Base-by-base conservation (phyloP, 768 basidiomycete genomes). In the Mycena albidolilacea region DNA sequence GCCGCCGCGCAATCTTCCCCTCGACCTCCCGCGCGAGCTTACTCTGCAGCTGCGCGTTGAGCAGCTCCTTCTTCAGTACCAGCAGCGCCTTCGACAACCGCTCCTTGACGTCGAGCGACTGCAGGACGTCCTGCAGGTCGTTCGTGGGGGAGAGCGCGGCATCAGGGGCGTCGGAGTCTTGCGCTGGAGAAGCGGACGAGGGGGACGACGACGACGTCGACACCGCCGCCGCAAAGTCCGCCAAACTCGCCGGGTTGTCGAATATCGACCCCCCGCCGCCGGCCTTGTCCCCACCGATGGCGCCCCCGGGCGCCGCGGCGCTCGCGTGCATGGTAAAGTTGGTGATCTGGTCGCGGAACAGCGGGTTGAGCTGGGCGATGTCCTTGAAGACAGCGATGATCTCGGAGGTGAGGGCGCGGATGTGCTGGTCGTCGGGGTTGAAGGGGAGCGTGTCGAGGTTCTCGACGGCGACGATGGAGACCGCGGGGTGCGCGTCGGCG, bases 371-470 rank as follows among this genome's bases (percentile, higher is more conserved):
- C 81, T 97, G 95, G 0, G 97, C 97, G 71, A 99, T 98, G 79
- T 98, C 97, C 86, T 99, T 99, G 90, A 99, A 98, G 48, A 97
- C 96, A 57, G 94, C 93, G 75, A 99, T 94, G 71, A 99, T 96
- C 83, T 99, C 97, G 54, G 93, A 93, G 91, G 96, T 97, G 83
- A 98, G 95, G 5, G 97, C 97, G 37, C 96, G 94, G 77, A 97
- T 93, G 81, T 97, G 94, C 81, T 98, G 97, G 83, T 97, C 93
- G 81, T 97, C 95, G 80, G 97, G 95, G 85, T 93, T 91, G 86
- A 93, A 97, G 0, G 95, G 91, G 73, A 92, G 90, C 6, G 95
- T 93, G 37, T 82, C 79, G 60, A 98, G 89, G 79, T 98, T 98
- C 37, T 92, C 91, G 41, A 98, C 92, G 74, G 93, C 92, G 69